A percentile compares a stretch with the other conserved stretches of the same genome.
Evolutionary conservation across 768 basidiomycete species (phyloP).

Genomic region (Naganishia onofrii): DNA sequence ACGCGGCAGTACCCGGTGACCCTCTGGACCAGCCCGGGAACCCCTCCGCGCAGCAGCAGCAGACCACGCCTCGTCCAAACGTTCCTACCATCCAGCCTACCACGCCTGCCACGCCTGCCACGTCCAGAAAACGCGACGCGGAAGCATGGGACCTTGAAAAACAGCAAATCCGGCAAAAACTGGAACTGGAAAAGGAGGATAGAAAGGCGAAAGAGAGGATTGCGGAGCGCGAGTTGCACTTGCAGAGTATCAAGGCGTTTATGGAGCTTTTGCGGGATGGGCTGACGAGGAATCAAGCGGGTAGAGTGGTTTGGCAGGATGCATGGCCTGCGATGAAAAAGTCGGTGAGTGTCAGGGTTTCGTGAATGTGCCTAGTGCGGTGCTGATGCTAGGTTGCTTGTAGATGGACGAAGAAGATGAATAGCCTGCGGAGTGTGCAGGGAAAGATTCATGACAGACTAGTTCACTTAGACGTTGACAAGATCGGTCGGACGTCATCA

Average conservation of each 20-base stretch:
- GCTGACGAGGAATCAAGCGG: slow-evolving; percentile 2
- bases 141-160: slow-evolving; percentile 23
- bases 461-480: background rate
- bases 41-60: background rate
- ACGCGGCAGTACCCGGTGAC: background rate
- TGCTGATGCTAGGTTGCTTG: background rate
- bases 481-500: background rate
- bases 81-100: too few relatives aligned
- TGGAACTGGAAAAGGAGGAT: slow-evolving; percentile 17
- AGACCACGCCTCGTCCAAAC: background rate
- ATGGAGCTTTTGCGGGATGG: slow-evolving; percentile 15
- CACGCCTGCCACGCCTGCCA: background rate
- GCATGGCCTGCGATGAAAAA: slow-evolving; percentile 3
- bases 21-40: background rate
- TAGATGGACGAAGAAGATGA: slow-evolving; percentile 18
- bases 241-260: slow-evolving; percentile 23
- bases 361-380: too few relatives aligned
- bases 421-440: background rate
- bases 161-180: slow-evolving; percentile 7
- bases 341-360: slow-evolving; percentile 4
- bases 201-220: background rate
- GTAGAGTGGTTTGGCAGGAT: slow-evolving; percentile 6
- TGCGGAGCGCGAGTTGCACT: slow-evolving; percentile 10
- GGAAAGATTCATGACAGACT: background rate
- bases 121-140: slow-evolving; percentile 3